A percentile compares a stretch with the other conserved stretches of the same genome.
phyloP scores from a whole-genome alignment of 2,329 filamentous ascomycete genomes.

The Cladophialophora exuberans region DNA sequence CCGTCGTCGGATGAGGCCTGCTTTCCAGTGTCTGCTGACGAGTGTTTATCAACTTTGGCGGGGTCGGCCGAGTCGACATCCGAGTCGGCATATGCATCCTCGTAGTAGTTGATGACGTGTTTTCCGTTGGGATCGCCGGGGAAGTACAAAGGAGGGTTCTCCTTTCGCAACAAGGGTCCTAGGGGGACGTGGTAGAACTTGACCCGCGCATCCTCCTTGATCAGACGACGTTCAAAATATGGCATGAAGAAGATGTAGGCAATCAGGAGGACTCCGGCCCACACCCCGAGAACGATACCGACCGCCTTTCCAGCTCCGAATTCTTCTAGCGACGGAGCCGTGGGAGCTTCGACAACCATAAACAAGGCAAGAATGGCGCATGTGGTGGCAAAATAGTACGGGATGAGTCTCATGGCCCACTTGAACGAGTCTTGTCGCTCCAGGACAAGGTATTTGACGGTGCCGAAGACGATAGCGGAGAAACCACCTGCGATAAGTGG shows the following conservation, averaged over 20 bases:
- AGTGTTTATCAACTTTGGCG: neutral
- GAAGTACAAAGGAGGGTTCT: constrained; percentile 46
- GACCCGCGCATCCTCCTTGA: constrained; percentile 40
- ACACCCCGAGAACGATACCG: constrained; percentile 40
- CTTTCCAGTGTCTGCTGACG: too few species aligned
- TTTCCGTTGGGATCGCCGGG: constrained; percentile 42
- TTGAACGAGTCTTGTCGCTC: constrained; percentile 54
- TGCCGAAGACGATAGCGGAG: constrained; percentile 53
- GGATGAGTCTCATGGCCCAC: constrained; percentile 53
- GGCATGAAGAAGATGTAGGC: constrained; percentile 43
- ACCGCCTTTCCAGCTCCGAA: constrained; percentile 37
- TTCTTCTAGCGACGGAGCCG: constrained; percentile 35
- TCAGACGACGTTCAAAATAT: constrained; percentile 41
- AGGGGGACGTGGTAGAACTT: constrained; percentile 41
- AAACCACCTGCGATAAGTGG: constrained; percentile 53
- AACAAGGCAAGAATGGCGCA: constrained; percentile 59
- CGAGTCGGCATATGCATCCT: constrained; percentile 20
- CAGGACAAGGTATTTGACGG: constrained; percentile 55
- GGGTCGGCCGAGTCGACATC: neutral
- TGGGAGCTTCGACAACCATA: constrained; percentile 57
- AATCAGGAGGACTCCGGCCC: constrained; percentile 38
- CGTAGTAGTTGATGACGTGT: constrained; percentile 32
- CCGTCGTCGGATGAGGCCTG: neutral
- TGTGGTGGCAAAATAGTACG: constrained; percentile 54
- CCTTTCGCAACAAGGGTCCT: constrained; percentile 46